These are phyloP conservation scores for Trypethelium eluteriae DNA, from an alignment of 495 filamentous ascomycete genomes.

Conservation along the genomic window DNA sequence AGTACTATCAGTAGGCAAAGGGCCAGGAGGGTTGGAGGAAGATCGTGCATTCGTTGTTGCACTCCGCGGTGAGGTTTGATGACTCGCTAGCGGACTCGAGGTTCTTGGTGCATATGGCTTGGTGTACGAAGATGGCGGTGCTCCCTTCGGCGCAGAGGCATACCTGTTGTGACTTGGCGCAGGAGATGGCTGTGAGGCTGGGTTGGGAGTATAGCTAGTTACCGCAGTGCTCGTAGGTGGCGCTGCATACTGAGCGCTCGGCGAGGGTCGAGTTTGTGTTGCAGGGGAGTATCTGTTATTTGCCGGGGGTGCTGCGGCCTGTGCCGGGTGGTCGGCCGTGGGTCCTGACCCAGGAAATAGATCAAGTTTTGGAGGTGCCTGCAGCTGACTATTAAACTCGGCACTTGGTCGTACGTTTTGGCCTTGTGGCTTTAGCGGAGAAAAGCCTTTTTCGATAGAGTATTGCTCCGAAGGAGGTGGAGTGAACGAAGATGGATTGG, in stretches of 20 bases:
- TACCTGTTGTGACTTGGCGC: conserved; percentile 15
- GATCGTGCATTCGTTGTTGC: not conserved
- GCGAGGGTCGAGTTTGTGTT: conserved; percentile 35
- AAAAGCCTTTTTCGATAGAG: conserved; percentile 6
- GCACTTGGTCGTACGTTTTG: conserved; percentile 27
- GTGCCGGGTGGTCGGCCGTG: conserved; percentile 29
- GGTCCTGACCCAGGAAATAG: conserved; percentile 42
- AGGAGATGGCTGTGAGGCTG: not conserved
- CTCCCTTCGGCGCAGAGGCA: conserved; percentile 34
- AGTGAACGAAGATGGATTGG: conserved; percentile 19
- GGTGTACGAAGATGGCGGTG: conserved; percentile 36
- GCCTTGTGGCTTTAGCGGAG: not conserved
- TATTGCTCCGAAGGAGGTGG: conserved; percentile 26
- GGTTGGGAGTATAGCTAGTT: not conserved
- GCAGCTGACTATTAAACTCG: conserved; percentile 44
- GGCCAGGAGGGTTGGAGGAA: not conserved
- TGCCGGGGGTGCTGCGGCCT: conserved; percentile 33
- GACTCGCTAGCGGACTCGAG: conserved; percentile 68
- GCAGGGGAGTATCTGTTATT: conserved; percentile 56
- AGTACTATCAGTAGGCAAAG: conserved; percentile 22
- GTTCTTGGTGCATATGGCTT: conserved; percentile 75
- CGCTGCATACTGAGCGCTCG: not conserved
- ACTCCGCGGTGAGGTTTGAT: conserved; percentile 44
- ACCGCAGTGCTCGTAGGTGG: not conserved
- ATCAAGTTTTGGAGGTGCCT: conserved; percentile 45